These are phyloP conservation scores for Citrus glauca DNA, from an alignment of 345 rosid genomes.

Conservation along the genomic window DNA sequence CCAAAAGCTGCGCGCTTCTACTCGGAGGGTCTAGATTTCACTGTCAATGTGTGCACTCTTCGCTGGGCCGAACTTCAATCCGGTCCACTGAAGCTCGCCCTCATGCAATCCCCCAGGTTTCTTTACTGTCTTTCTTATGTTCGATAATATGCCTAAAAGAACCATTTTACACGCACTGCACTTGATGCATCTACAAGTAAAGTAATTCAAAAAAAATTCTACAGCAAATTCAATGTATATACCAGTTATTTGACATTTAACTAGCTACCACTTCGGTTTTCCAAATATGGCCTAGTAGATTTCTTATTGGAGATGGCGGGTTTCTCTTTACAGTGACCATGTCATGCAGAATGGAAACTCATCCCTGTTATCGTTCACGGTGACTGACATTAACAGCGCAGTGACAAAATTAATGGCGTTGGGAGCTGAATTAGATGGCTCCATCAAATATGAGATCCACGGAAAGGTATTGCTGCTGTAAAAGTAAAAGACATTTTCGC, in stretches of 20 bases:
- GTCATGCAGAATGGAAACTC: conserved; percentile 61
- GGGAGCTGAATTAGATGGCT: conserved; percentile 87
- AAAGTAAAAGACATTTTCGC: background rate
- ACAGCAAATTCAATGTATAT: background rate
- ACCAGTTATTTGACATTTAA: background rate
- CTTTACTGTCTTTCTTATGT: conserved; percentile 25
- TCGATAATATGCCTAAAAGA: conserved; percentile 45
- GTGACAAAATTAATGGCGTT: conserved; percentile 76
- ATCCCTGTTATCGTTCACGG: conserved; percentile 75
- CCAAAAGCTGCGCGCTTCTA: conserved; percentile 87
- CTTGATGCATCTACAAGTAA: too few species aligned
- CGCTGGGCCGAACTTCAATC: conserved; percentile 96
- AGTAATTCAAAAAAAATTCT: too few species aligned
- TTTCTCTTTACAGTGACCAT: conserved; percentile 45
- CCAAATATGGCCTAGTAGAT: background rate
- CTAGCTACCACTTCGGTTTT: background rate
- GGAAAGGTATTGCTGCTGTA: conserved; percentile 59
- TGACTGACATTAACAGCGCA: conserved; percentile 67
- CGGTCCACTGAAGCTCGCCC: conserved; percentile 77
- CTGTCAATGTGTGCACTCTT: conserved; percentile 73
- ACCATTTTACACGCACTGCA: background rate
- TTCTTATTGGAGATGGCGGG: conserved; percentile 2
- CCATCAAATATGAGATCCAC: conserved; percentile 85
- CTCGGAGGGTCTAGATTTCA: conserved; percentile 74
- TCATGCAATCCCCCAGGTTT: conserved; percentile 73